Evolutionary conservation across 2,329 filamentous ascomycete species (phyloP), one percentile per base, ranked within the genome.

Genomic region (Bisporella sp.): DNA sequence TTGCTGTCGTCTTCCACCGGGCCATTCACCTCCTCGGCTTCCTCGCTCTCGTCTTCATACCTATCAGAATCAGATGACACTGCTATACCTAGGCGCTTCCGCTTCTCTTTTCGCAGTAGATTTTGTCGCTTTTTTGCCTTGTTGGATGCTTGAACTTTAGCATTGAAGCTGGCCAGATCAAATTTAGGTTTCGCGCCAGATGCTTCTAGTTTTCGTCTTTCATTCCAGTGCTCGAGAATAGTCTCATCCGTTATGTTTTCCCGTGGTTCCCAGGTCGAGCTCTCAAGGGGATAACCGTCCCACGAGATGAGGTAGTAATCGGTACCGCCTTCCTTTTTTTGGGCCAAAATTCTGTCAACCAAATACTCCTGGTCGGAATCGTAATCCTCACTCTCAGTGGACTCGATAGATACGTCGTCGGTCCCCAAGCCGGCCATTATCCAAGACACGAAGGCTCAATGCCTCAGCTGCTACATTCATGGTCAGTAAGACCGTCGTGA

Each of bases 281-380:
- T 65, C n/a, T 78, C 64, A 5, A 81, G 54, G 1, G 73, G 69
- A 59, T 84, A 90, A 2, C 70, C 74, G 30, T 71, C 69, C 85
- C 85, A 89, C 52, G 78, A 74, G 28, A 87, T 75, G 1, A 89
- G 72, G 60, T 81, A 89, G 29, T 69, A 58, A 31, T 60, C 65
- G 12, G 62, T 60, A 5, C 66, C 66, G 4, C 68, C 56, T 4
- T 61, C 48, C 1, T 57, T 54, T 11, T 66, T 66, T 58, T 82
- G 73, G 1, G 71, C 71, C 13, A 81, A 64, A 33, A 85, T 72
- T 12, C 67, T 66, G 41, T 83, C 76, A 4, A 65, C 62, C 2
- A 47, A 47, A 50, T 60, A 64, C 32, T 57, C 56, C 7, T 55
- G 77, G n/a, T 57, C 53, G 8, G 47, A 37, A 12, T 40, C 31